Base-by-base conservation (phyloP, 106 monocot species). In the Amphibolis antarctica region DNA sequence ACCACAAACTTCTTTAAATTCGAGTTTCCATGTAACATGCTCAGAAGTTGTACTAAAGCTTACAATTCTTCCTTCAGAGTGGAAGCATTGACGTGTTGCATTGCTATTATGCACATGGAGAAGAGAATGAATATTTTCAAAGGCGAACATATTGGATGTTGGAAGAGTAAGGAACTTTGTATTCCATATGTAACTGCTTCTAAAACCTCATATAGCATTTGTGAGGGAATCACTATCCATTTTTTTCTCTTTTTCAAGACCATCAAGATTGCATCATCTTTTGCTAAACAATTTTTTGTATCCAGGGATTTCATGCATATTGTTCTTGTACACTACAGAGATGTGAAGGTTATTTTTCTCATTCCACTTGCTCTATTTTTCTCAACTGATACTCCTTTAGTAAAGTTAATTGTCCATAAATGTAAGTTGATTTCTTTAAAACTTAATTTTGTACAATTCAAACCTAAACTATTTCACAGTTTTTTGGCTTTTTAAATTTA, bases 61-160 rank as follows among this genome's bases (percentile, higher is more conserved):
- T 49, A 49, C 42, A 13, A 18, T 42, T 31, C 20, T 42, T 43
- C 29, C 69, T 79, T 12, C 63, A 93, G 93, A 83, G 72, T 72
- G 92, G 82, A 57, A 88, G 92, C 72, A 43, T 93, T 60, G 92
- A 93, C 85, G 85, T 93, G 21, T 74, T 93, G 65, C 92, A 93
- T 69, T 93, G 92, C 59, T 93, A 93, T 44, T 93, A 93, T 83
- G 92, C 92, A 43, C 93, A 93, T 83, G 93, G 93, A 28, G 88
- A 93, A 71, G 85, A 93, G 14, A 88, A 85, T 66, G 93, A 88
- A 63, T 81, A 71, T 60, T 88, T 93, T 77, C 93, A 93, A 73
- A 78, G 93, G 49, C 65, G 93, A 47, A 85, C 76, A 60, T 93
- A 93, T 53, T 93, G 88, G 93, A 73, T 93, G 82, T 66, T 93